Conservation (phyloP, 306 rosid species). For the Vachellia collinsii region DNA sequence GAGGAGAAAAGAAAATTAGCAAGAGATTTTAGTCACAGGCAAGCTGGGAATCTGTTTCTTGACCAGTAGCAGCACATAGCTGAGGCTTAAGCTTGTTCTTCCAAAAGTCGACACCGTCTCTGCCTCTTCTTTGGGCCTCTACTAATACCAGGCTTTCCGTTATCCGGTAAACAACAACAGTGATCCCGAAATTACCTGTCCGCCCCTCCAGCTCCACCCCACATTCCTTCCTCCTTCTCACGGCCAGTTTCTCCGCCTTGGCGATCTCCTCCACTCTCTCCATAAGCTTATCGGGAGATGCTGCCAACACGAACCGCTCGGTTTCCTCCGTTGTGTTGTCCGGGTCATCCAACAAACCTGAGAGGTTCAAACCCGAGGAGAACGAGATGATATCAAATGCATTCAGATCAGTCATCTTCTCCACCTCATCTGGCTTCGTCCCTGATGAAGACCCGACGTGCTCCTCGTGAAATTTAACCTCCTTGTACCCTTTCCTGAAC, state of each 20-base stretch:
- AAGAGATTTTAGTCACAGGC: background rate
- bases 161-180: slow-evolving; percentile 43
- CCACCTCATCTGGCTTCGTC: slow-evolving; percentile 11
- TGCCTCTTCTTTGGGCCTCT: slow-evolving; percentile 34
- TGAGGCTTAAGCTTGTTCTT: slow-evolving; percentile 41
- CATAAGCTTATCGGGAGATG: slow-evolving; percentile 36
- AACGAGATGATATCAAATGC: slow-evolving; percentile 49
- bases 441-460: background rate
- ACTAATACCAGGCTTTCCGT: slow-evolving; percentile 41
- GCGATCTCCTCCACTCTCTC: slow-evolving; percentile 40
- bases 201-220: slow-evolving; percentile 47
- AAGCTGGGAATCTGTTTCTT: slow-evolving; percentile 8
- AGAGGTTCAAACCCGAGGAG: slow-evolving; percentile 48
- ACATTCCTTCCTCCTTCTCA: slow-evolving; percentile 48
- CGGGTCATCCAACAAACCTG: slow-evolving; percentile 35
- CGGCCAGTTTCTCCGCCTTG: slow-evolving; percentile 33
- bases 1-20: too few species aligned
- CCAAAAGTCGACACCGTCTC: slow-evolving; percentile 33
- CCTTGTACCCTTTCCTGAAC: slow-evolving; percentile 45
- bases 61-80: background rate
- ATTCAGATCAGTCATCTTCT: slow-evolving; percentile 35
- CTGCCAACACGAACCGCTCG: slow-evolving; percentile 36
- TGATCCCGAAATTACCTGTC: slow-evolving; percentile 39
- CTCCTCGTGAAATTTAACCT: slow-evolving; percentile 38
- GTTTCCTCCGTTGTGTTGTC: background rate